A percentile compares a stretch with the other conserved stretches of the same genome.
Conservation (phyloP, 1,284 basidiomycete species). For the Rhodotorula sp. region DNA sequence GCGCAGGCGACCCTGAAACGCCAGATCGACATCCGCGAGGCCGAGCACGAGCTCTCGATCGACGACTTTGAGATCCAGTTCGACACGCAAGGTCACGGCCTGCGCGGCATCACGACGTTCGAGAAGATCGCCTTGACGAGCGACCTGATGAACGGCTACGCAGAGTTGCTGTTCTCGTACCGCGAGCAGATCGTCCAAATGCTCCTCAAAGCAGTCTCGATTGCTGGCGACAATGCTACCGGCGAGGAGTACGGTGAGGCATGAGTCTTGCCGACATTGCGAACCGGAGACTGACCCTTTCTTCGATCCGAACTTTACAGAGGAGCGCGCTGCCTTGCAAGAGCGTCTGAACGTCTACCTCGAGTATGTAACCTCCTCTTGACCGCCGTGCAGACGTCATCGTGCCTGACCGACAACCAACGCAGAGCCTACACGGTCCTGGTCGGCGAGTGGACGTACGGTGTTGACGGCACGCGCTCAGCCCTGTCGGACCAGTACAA, state of each 20-base stretch:
- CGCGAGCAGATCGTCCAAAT: slow-evolving; percentile 30
- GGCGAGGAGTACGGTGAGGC: slow-evolving; percentile 40
- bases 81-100: slow-evolving; percentile 25
- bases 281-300: neutral
- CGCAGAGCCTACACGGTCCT: slow-evolving; percentile 28
- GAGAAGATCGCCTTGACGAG: slow-evolving; percentile 32
- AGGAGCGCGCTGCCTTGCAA: slow-evolving; percentile 39
- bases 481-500: slow-evolving; percentile 23
- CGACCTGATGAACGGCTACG: slow-evolving; percentile 40
- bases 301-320: neutral
- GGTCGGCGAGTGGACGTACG: slow-evolving; percentile 32
- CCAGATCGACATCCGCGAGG: slow-evolving; percentile 17
- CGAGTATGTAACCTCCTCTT: slow-evolving; percentile 11
- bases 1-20: slow-evolving; percentile 10
- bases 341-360: slow-evolving; percentile 37
- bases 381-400: too few relatives aligned
- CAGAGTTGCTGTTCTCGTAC: slow-evolving; percentile 36
- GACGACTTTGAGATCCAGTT: slow-evolving; percentile 34
- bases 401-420: neutral
- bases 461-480: slow-evolving; percentile 22
- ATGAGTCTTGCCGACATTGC: neutral
- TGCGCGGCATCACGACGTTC: slow-evolving; percentile 28
- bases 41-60: slow-evolving; percentile 16
- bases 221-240: slow-evolving; percentile 31
- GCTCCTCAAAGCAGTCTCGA: slow-evolving; percentile 27